Base-by-base conservation (phyloP, 2,329 filamentous ascomycete genomes). In the Colletotrichum musicola region DNA sequence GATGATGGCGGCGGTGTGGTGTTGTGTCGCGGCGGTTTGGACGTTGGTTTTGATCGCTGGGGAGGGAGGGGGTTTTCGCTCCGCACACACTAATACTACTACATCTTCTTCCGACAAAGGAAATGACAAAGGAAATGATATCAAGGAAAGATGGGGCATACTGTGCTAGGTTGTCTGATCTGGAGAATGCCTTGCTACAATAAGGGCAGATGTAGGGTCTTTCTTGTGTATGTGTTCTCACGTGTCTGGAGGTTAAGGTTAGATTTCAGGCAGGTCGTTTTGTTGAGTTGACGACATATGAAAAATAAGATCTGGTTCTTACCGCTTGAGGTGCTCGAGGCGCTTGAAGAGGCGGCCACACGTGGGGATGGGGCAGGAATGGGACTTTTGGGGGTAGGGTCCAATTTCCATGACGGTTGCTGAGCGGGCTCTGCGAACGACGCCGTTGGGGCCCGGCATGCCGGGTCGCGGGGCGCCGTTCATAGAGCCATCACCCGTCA, bases 91-190 rank as follows among this genome's bases (percentile, higher is more conserved):
- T 27, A 47, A 13, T 50, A 35, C 81, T 76, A 77, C 75, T 75
- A 77, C 65, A 64, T 49, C 40, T 54, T 75, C 72, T 76, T 77
- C 73, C 71, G 73, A 78, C 75, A 77, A 73, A 77, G 75, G 53
- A 73, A 76, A 76, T 73, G 70, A 80, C 72, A 68, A 73, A 74
- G 70, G 70, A 71, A 75, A 78, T 75, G 71, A 80, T 71, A 76
- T 71, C 71, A 77, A 81, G 72, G 76, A 82, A 81, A 80, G 72
- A 69, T 69, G 76, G 78, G 77, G 75, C 89, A 83, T 94, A 97
- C 93, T 99, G 96, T 81, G 96, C 96, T 82, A 99, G 92, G 81
- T 99, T 99, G 85, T 99, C 96, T 77, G 95, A 98, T 83, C 96
- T 89, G 69, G 96, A 98, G 82, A 99, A 99, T 73, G 95, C 95